Evolutionary conservation across 1,284 basidiomycete species (phyloP), one percentile per base, ranked within the genome.

Genomic region (Mycosarcoma mackinlayi): DNA sequence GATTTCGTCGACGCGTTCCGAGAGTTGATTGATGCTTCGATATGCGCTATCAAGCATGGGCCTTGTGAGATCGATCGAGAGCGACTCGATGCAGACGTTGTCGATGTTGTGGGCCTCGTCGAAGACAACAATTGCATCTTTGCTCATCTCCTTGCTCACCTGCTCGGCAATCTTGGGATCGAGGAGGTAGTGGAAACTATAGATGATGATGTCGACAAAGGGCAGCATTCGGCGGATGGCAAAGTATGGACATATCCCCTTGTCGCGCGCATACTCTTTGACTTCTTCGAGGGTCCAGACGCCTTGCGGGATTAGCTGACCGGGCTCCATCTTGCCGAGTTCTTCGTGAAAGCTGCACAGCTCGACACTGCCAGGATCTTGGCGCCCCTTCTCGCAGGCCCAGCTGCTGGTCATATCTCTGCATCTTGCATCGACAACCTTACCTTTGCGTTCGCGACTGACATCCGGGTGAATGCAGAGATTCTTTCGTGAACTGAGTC

Each of bases 21-120:
- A 89, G 1, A 99, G 87, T 81, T 89, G 92, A 24, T 87, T 88
- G 16, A 98, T 91, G 83, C 93, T 97, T 70, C 94, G 87, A 4
- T 90, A 88, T 1, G 96, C 96, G 8, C 93, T 92, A 78, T 99
- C 96, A 25, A 99, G 86, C 92, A 98, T 98, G 0, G 96, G 96
- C 34, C 96, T 87, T n/a, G 95, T 98, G 45, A 99, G 86, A 82
- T 99, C 96, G 75, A 99, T 97, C 65, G 93, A 96, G 40, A 99
- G 86, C 0, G 95, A 97, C 82, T 99, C 96, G 82, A 99, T 96
- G 84, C 96, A 99, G 51, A 99, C 96, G 83, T 99, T 99, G 83
- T 99, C 95, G 59, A 99, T 99, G 82, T 99, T 99, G 85, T 99
- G 96, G 8, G 96, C 96, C 84, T 99, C 96, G 82, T 99, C 96